Conservation (phyloP, 1,139 yeast genomes). For the Kodamaea sp. region DNA sequence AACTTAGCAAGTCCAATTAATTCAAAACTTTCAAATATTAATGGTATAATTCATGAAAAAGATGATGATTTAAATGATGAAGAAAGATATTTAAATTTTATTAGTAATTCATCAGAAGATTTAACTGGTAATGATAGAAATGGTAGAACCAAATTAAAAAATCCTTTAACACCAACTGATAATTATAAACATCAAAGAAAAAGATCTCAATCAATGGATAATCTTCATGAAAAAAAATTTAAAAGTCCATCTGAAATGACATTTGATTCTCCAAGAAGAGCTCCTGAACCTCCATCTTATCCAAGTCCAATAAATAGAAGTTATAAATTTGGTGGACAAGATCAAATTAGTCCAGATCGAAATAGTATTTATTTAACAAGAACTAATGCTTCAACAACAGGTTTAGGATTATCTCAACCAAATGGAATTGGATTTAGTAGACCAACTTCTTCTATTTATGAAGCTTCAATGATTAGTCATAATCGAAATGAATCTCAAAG, state of each 20-base stretch:
- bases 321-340: constrained; percentile 26
- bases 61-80: constrained; percentile 8
- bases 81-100: constrained; percentile 1
- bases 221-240: constrained; percentile 23
- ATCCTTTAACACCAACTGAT: constrained; percentile 13
- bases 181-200: constrained; percentile 37
- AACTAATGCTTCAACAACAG: constrained; percentile 23
- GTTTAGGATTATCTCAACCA: constrained; percentile 13
- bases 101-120: constrained; percentile 12
- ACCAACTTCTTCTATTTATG: constrained; percentile 46
- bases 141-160: constrained; percentile 4
- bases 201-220: constrained; percentile 53
- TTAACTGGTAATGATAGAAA: too few relatives aligned
- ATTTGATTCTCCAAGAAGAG: constrained; percentile 59
- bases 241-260: constrained; percentile 13
- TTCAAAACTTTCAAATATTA: neutral
- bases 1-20: too few relatives aligned
- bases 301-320: constrained; percentile 29
- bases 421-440: constrained; percentile 20
- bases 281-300: constrained; percentile 55
- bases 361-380: constrained; percentile 23
- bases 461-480: constrained; percentile 29
- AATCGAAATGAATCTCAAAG: constrained; percentile 26
- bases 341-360: constrained; percentile 11
- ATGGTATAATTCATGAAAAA: constrained; percentile 3